phyloP scores from a whole-genome alignment of 345 rosid species.

The Excoecaria agallocha region DNA sequence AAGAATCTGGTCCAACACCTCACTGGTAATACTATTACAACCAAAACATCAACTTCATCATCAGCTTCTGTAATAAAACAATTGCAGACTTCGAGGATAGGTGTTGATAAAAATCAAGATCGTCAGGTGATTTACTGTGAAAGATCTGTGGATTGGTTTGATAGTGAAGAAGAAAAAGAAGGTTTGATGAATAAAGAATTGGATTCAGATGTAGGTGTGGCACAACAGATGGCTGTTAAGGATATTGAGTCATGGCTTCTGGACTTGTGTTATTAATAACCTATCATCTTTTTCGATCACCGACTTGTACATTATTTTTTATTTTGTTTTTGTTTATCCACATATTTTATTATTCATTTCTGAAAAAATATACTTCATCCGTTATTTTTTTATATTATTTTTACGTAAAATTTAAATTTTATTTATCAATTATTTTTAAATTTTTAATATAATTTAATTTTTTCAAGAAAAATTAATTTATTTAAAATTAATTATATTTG shows the following conservation, averaged over 20 bases:
- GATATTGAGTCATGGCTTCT: constrained; percentile 9
- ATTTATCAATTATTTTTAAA: no score
- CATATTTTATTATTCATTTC: not conserved
- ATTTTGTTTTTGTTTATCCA: not conserved
- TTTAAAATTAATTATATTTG: no score
- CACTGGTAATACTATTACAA: not conserved
- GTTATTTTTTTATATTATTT: no score
- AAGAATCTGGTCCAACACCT: not conserved
- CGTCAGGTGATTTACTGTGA: not conserved
- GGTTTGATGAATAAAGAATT: not conserved
- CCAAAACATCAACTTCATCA: not conserved
- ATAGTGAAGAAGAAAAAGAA: not conserved
- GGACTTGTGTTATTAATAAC: not conserved
- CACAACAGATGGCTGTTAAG: not conserved
- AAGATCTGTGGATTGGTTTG: not conserved
- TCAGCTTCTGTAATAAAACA: not conserved
- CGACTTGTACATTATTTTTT: not conserved
- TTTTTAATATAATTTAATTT: no score
- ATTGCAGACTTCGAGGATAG: not conserved
- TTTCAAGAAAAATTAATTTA: no score
- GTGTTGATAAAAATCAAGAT: not conserved
- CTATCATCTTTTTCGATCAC: no score
- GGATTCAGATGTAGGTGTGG: not conserved
- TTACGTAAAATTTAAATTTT: no score
- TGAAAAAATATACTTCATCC: not conserved